A percentile compares a stretch with the other conserved stretches of the same genome.
Evolutionary conservation across 768 basidiomycete genomes (phyloP).

Genomic region (Clavaria fumosa): DNA sequence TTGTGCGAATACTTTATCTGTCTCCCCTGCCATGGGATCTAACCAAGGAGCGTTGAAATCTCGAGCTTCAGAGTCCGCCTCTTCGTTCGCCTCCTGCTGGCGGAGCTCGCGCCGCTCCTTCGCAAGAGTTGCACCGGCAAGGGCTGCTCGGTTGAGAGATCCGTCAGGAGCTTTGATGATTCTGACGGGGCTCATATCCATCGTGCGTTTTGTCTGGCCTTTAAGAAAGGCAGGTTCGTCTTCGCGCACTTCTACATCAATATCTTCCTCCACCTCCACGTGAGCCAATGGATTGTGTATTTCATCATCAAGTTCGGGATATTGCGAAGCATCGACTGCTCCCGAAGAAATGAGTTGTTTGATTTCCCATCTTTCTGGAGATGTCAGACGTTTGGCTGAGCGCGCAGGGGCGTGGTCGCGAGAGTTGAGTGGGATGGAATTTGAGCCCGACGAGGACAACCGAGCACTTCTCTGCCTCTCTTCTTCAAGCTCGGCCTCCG

Average conservation of each 20-base stretch:
- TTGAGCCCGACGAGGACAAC: conserved; percentile 68
- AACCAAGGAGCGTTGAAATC: conserved; percentile 96
- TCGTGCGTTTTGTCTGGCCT: conserved; percentile 90
- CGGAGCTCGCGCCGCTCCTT: conserved; percentile 91
- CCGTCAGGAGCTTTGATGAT: conserved; percentile 98
- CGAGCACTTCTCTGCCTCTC: conserved; percentile 47
- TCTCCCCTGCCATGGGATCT: conserved; percentile 88
- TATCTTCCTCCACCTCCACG: conserved; percentile 86
- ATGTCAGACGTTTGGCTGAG: conserved; percentile 81
- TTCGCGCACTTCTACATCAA: conserved; percentile 94
- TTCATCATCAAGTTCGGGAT: conserved; percentile 85
- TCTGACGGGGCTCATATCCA: conserved; percentile 94
- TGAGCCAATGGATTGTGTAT: conserved; percentile 59
- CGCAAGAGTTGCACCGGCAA: conserved; percentile 84
- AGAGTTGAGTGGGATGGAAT: conserved; percentile 63
- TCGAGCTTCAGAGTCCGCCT: conserved; percentile 84
- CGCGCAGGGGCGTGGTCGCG: conserved; percentile 41
- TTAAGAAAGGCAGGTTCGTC: conserved; percentile 93
- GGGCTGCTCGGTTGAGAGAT: conserved; percentile 86
- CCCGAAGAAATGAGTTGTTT: conserved; percentile 97
- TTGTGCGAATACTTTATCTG: conserved; percentile 83
- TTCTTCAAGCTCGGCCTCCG: conserved; percentile 86
- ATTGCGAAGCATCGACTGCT: conserved; percentile 81
- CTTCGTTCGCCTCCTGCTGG: conserved; percentile 88
- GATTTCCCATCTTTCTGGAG: conserved; percentile 98